Evolutionary conservation across 352 stramenopile species (phyloP), one percentile per base, ranked within the genome.

Genomic region (Phytophthora crassamura): DNA sequence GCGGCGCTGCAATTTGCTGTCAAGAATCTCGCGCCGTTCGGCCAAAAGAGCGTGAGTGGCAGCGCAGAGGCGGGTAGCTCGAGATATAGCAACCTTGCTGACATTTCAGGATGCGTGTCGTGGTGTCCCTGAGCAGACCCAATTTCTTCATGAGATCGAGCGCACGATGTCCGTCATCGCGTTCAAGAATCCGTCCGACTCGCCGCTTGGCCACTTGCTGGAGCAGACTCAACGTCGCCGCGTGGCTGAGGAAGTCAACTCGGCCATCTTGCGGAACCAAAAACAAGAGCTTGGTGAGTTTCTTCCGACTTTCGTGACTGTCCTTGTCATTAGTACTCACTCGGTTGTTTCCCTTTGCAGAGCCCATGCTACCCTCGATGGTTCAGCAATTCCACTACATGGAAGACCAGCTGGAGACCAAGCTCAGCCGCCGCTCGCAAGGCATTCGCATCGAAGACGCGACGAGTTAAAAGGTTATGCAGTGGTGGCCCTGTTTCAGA

Each of bases 321-420:
- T 15, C 25, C 14, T 40, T 67, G 20, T 51, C 40, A 12, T 7
- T 48, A 14, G 8, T 33, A n/a, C 8, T 9, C 52, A 14, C 22
- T 30, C 46, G 33, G 15, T 40, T 53, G 12, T 9, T 60, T 41
- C 4, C 51, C n/a, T n/a, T 32, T 18, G 1, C 15, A 93, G 84
- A 93, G 38, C 84, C 84, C 3, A 85, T 91, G 67, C 60, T 93
- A 22, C 82, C 82, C n/a, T 86, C 80, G 12, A 88, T 91, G 77
- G 82, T 91, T 6, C 76, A 81, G 45, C 84, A 93, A 53, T 90
- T 90, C 47, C 82, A 89, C 42, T 93, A 78, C 38, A 89, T 93
- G 82, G 79, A 93, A 34, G 66, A 88, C n/a, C 78, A 93, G 49
- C 72, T 93, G 25, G 62, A 86, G 47, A 52, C 64, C 20, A 93